Evolutionary conservation across 495 filamentous ascomycete species (phyloP).

Genomic region (Penicilliopsis zonata): DNA sequence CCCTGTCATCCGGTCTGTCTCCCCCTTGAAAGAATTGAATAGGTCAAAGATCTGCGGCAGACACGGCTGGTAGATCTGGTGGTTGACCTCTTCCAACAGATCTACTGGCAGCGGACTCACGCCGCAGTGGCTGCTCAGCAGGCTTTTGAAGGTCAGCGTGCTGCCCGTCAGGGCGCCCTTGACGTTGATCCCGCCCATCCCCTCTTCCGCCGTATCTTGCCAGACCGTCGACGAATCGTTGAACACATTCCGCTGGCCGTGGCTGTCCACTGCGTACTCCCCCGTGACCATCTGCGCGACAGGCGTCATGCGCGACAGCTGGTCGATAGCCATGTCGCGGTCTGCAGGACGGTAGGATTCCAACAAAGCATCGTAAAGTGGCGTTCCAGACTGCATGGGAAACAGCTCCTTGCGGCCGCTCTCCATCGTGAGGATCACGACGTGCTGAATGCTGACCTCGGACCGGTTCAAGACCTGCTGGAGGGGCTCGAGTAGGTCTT

Average conservation of each 20-base stretch:
- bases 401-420: slow-evolving; percentile 37
- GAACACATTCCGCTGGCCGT: slow-evolving; percentile 13
- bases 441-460: slow-evolving; percentile 23
- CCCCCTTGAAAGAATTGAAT: slow-evolving; percentile 22
- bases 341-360: slow-evolving; percentile 14
- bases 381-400: slow-evolving; percentile 26
- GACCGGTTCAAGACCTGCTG: slow-evolving; percentile 18
- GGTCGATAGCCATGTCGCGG: slow-evolving; percentile 12
- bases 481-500: slow-evolving; percentile 18
- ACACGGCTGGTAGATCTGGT: slow-evolving; percentile 35
- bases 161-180: slow-evolving; percentile 29
- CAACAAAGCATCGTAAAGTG: slow-evolving; percentile 25
- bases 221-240: slow-evolving; percentile 12
- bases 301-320: slow-evolving; percentile 20
- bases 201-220: slow-evolving; percentile 9
- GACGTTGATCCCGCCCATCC: slow-evolving; percentile 32
- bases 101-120: slow-evolving; percentile 33
- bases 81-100: slow-evolving; percentile 26
- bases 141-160: slow-evolving; percentile 34
- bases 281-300: slow-evolving; percentile 31
- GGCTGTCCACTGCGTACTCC: slow-evolving; percentile 24
- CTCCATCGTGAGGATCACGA: slow-evolving; percentile 32
- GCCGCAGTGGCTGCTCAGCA: slow-evolving; percentile 33
- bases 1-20: slow-evolving; percentile 3
- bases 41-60: slow-evolving; percentile 31